A percentile compares a stretch with the other conserved stretches of the same genome.
Conservation (phyloP, 352 stramenopile species). For the Phytophthora capsici region DNA sequence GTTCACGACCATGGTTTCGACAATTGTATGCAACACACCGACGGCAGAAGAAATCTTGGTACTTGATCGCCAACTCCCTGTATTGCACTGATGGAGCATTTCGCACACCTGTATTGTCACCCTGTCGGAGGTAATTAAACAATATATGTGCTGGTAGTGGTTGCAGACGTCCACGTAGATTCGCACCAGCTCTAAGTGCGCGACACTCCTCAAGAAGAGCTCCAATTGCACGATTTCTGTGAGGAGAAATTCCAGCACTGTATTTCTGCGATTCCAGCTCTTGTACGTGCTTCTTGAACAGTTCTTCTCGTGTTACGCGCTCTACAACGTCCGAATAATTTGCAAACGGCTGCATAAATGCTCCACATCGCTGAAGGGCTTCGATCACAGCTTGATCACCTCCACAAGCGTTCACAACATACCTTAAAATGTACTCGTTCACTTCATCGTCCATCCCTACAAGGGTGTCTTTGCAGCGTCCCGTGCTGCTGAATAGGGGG, state of each 20-base stretch:
- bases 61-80: slow-evolving; percentile 42
- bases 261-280: slow-evolving; percentile 23
- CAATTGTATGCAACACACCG: slow-evolving; percentile 84
- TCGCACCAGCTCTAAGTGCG: slow-evolving; percentile 11
- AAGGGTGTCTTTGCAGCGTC: slow-evolving; percentile 44
- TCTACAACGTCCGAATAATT: slow-evolving; percentile 64
- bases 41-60: slow-evolving; percentile 73
- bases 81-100: slow-evolving; percentile 27
- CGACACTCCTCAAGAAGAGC: slow-evolving; percentile 20
- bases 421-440: slow-evolving; percentile 72
- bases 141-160: slow-evolving; percentile 33
- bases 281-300: slow-evolving; percentile 27
- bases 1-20: slow-evolving; percentile 64
- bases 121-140: slow-evolving; percentile 35
- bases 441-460: slow-evolving; percentile 67
- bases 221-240: slow-evolving; percentile 15
- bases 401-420: slow-evolving; percentile 47
- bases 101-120: slow-evolving; percentile 21
- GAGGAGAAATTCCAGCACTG: background rate
- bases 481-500: slow-evolving; percentile 46
- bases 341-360: slow-evolving; percentile 60
- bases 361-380: slow-evolving; percentile 49
- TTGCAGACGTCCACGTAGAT: slow-evolving; percentile 41
- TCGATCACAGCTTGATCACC: slow-evolving; percentile 53
- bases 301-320: slow-evolving; percentile 30